phyloP scores from a whole-genome alignment of 306 rosid genomes.

The Urtica urens region DNA sequence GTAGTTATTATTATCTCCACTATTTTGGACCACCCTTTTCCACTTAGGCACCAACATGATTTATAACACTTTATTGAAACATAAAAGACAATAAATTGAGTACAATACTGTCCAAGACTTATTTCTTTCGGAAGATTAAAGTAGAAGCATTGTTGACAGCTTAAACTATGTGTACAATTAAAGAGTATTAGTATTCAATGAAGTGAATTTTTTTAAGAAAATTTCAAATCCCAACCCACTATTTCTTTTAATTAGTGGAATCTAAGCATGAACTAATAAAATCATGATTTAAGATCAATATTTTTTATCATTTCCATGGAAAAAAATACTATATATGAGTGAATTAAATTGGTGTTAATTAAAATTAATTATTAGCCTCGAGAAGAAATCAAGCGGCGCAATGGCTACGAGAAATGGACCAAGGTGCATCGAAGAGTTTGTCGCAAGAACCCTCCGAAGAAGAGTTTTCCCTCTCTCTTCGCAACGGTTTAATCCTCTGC shows the following conservation, averaged over 20 bases:
- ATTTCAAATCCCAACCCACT: background rate
- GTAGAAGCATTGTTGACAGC: constrained; percentile 4
- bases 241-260: background rate
- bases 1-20: background rate
- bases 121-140: background rate
- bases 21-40: background rate
- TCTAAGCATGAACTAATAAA: too few relatives aligned
- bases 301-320: background rate
- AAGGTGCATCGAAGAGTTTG: constrained; percentile 51
- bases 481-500: constrained; percentile 94
- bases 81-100: background rate
- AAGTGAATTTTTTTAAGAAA: too few relatives aligned
- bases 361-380: constrained; percentile 43
- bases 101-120: background rate
- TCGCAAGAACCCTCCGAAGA: constrained; percentile 74
- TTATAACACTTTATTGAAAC: background rate
- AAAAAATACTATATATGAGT: too few relatives aligned
- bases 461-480: constrained; percentile 74
- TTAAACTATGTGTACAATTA: background rate
- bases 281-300: too few relatives aligned
- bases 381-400: constrained; percentile 84
- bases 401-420: constrained; percentile 92
- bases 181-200: background rate
- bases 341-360: too few relatives aligned
- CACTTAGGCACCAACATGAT: background rate